Conservation (phyloP, 805 yeast species). For the Sungouiella blattae region DNA sequence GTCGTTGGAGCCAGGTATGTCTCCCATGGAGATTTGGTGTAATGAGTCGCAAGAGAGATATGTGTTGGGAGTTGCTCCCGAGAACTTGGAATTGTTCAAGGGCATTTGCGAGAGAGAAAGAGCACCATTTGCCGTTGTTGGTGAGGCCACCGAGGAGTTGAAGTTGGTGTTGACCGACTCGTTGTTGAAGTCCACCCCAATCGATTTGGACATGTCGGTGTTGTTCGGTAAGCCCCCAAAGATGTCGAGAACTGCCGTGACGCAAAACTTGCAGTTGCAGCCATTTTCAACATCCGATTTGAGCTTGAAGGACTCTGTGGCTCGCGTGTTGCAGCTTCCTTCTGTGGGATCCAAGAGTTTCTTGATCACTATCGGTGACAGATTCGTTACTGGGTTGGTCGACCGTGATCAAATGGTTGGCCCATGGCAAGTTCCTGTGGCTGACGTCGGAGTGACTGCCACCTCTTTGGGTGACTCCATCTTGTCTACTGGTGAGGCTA, state of each 20-base stretch:
- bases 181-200: slow-evolving; percentile 76
- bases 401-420: slow-evolving; percentile 99
- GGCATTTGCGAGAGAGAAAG: slow-evolving; percentile 90
- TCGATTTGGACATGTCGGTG: slow-evolving; percentile 92
- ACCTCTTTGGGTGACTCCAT: slow-evolving; percentile 78
- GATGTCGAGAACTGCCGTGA: slow-evolving; percentile 72
- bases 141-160: slow-evolving; percentile 85
- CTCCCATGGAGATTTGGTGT: slow-evolving; percentile 99
- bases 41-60: slow-evolving; percentile 98
- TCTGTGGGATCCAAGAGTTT: slow-evolving; percentile 94
- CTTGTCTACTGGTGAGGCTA: slow-evolving; percentile 86
- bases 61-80: slow-evolving; percentile 86
- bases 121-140: slow-evolving; percentile 94
- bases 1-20: slow-evolving; percentile 94
- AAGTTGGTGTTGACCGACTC: slow-evolving; percentile 78
- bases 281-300: slow-evolving; percentile 33
- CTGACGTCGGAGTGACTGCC: slow-evolving; percentile 95
- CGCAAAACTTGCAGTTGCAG: slow-evolving; percentile 55
- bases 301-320: slow-evolving; percentile 59
- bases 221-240: slow-evolving; percentile 97
- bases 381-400: slow-evolving; percentile 94
- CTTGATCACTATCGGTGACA: slow-evolving; percentile 96
- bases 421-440: slow-evolving; percentile 99
- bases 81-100: slow-evolving; percentile 67
- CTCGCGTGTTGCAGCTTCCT: slow-evolving; percentile 83